Conservation (phyloP, 495 filamentous ascomycete species). For the Podospora pseudoanserina region DNA sequence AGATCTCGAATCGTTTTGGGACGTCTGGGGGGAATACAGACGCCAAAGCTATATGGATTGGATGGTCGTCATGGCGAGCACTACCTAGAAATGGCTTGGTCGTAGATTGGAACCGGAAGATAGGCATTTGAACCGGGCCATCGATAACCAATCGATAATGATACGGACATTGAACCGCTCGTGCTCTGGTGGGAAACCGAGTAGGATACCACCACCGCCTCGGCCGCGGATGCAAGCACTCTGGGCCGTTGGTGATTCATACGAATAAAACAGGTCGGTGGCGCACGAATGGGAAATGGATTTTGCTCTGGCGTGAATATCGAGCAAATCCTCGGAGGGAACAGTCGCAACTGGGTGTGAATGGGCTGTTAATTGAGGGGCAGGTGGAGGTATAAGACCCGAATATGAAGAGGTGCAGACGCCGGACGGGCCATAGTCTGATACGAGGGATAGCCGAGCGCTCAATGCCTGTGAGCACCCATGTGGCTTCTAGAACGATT, state of each 20-base stretch:
- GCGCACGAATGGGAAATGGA: not conserved
- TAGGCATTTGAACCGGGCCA: slow-evolving; percentile 1
- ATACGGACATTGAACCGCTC: not conserved
- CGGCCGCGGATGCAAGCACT: not conserved
- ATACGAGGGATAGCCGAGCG: slow-evolving; percentile 11
- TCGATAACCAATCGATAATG: not conserved
- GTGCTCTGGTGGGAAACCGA: not conserved
- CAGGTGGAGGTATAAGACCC: not conserved
- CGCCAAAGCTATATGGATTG: not conserved
- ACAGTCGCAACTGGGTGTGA: not conserved
- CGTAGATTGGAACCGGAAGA: not conserved
- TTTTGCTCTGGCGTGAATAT: not conserved
- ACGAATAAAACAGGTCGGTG: not conserved
- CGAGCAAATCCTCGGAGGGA: not conserved
- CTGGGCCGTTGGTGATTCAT: slow-evolving; percentile 4
- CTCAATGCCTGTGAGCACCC: not conserved
- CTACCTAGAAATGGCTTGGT: not conserved
- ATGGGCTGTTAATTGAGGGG: slow-evolving; percentile 2
- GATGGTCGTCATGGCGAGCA: not conserved
- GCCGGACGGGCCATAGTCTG: not conserved
- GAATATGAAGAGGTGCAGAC: not conserved
- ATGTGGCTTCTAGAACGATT: slow-evolving; percentile 1
- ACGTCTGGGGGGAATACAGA: not conserved
- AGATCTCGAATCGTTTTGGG: slow-evolving; percentile 16
- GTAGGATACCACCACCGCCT: not conserved